phyloP scores from a whole-genome alignment of 2,329 filamentous ascomycete species.

The Sporothrix euskadiensis region DNA sequence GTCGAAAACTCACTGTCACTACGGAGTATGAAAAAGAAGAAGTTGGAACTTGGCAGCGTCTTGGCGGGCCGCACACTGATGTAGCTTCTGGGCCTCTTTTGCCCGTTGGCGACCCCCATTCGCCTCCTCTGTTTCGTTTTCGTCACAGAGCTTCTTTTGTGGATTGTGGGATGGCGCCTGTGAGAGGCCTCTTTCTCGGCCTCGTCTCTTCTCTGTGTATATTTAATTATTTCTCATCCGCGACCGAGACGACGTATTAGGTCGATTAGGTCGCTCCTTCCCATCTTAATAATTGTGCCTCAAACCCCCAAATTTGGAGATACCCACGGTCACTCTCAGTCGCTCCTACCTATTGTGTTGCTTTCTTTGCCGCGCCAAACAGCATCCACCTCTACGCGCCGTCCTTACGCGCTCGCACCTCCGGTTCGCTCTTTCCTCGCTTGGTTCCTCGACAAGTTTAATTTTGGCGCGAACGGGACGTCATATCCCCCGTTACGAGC shows the following conservation, averaged over 20 bases:
- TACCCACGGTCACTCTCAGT: neutral
- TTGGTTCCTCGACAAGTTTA: slow-evolving; percentile 7
- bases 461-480: slow-evolving; percentile 25
- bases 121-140: neutral
- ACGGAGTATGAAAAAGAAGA: neutral
- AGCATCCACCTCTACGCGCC: slow-evolving; percentile 31
- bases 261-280: neutral
- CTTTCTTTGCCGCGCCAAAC: slow-evolving; percentile 31
- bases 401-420: slow-evolving; percentile 13
- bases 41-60: slow-evolving; percentile 12
- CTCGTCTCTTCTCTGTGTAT: neutral
- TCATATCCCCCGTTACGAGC: neutral
- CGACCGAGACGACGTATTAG: neutral
- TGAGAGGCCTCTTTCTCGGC: slow-evolving; percentile 21
- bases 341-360: slow-evolving; percentile 10
- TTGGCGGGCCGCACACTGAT: slow-evolving; percentile 10
- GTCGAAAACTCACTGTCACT: neutral
- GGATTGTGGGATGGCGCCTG: slow-evolving; percentile 2
- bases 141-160: neutral
- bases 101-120: neutral
- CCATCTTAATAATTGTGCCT: neutral
- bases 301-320: neutral
- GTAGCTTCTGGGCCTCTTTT: neutral
- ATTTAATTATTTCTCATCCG: neutral
- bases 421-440: slow-evolving; percentile 8